Conservation (phyloP, 2,329 filamentous ascomycete species). For the Botryotinia convoluta region DNA sequence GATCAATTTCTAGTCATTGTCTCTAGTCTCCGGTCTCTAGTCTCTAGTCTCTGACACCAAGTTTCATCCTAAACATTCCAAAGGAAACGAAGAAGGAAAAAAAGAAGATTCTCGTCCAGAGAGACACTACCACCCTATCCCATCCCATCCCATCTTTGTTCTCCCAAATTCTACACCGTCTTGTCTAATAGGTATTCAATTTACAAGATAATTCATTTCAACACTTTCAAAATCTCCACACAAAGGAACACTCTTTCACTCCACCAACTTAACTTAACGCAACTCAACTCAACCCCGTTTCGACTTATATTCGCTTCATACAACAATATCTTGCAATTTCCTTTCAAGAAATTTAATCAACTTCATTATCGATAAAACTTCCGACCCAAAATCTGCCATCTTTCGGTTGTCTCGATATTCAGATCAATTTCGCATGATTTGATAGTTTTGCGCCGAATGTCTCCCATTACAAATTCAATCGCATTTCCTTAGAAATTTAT, state of each 20-base stretch:
- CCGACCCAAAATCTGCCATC: neutral
- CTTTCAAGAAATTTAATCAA: neutral
- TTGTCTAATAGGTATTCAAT: neutral
- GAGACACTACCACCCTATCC: neutral
- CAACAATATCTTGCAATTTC: neutral
- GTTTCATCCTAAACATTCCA: slow-evolving; percentile 10
- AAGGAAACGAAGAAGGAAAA: neutral
- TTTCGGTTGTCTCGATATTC: neutral
- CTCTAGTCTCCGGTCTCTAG: neutral
- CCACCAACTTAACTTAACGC: neutral
- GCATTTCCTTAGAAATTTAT: neutral
- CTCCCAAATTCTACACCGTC: neutral
- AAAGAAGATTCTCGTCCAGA: neutral
- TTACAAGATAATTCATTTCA: neutral
- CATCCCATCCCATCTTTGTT: slow-evolving; percentile 16
- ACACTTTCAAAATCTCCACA: neutral
- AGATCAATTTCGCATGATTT: slow-evolving; percentile 3
- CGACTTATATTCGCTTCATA: slow-evolving; percentile 1
- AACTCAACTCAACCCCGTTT: neutral
- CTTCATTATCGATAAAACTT: neutral
- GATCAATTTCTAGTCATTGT: slow-evolving; percentile 6
- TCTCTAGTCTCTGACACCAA: neutral
- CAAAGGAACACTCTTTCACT: neutral
- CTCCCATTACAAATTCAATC: slow-evolving; percentile 11
- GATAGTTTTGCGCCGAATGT: slow-evolving; percentile 14